Evolutionary conservation across 192 early-diverging fungal species (phyloP).

Genomic region (Dimargaris cristalligena): DNA sequence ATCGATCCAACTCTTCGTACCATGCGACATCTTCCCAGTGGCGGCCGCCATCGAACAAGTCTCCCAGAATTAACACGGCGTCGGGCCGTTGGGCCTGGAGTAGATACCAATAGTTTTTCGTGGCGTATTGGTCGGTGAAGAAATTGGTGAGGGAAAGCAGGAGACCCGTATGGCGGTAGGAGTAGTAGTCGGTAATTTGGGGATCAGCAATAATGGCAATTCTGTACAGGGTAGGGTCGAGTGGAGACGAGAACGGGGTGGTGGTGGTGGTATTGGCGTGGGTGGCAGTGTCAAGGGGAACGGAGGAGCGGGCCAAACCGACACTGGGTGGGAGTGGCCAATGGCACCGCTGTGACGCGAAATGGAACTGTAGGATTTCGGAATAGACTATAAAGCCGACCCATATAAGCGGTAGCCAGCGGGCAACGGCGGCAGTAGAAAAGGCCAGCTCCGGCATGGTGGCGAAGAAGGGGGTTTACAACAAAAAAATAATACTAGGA

Average conservation of each 20-base stretch:
- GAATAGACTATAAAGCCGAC: background rate
- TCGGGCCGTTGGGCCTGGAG: slow-evolving; percentile 38
- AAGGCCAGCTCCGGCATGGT: too few relatives aligned
- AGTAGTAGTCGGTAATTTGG: slow-evolving; percentile 81
- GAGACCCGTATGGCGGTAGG: slow-evolving; percentile 55
- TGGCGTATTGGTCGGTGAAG: slow-evolving; percentile 76
- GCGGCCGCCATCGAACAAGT: slow-evolving; percentile 68
- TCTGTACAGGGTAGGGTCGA: slow-evolving; percentile 14
- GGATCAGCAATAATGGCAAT: slow-evolving; percentile 76
- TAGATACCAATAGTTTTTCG: slow-evolving; percentile 51
- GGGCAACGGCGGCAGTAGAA: too few relatives aligned
- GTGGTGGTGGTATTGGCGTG: background rate
- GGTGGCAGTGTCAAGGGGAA: too few relatives aligned
- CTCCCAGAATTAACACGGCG: slow-evolving; percentile 60
- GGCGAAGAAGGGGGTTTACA: too few relatives aligned
- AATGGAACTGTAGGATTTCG: background rate
- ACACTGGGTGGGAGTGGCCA: background rate
- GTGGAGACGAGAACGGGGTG: background rate
- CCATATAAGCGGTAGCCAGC: background rate
- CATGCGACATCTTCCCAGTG: slow-evolving; percentile 37
- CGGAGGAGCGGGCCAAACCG: background rate
- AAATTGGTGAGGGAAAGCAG: slow-evolving; percentile 46
- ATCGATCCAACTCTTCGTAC: slow-evolving; percentile 33
- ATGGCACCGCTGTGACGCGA: background rate
- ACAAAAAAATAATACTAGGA: too few relatives aligned